Evolutionary conservation across 208 protist genomes (phyloP), one percentile per base, ranked within the genome.

Genomic region (Strigomonas culicis): DNA sequence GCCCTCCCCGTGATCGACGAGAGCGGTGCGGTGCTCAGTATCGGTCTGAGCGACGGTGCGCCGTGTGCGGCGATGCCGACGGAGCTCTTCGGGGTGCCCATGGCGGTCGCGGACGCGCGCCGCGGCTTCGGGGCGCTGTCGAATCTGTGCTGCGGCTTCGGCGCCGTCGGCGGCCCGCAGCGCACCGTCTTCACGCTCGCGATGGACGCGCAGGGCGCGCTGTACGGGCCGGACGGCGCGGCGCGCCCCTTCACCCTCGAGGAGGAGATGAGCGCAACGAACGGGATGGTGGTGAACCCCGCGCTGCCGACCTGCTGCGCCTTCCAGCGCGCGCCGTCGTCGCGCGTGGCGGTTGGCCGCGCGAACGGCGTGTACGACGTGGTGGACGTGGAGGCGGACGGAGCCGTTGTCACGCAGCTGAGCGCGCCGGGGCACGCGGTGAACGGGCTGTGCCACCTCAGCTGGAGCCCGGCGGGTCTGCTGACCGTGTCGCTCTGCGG

Each of bases 401-500:
- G 62, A 19, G 53, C 34, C 0, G 43, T 73, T 8, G 65, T 78
- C 19, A 62, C 68, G 53, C 47, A 69, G 2, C 47, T 88, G 31
- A 43, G 66, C 22, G 72, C 84, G 13, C 80, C 88, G 4, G 84
- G 80, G 1, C 80, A 94, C 64, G 75, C 84, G 0, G 64, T 66
- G 4, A 94, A 89, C 70, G 82, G 82, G 0, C 49, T 94, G 22
- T 82, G 76, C 44, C 72, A 81, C 46, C 75, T 87, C 24, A 66
- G 77, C 25, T 94, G 84, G 81, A 60, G 72, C 4, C 24, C 46
- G 4, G 59, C 31, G 4, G 53, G 73, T n/a, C 74, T 91, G 13
- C 51, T 94, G 22, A 92, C 88, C 0, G 73, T 79, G 11, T 88
- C 88, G 2, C 58, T 92, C 24, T 90, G 88, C 47, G 88, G 88